Evolutionary conservation across 495 filamentous ascomycete genomes (phyloP).

Genomic region (Astrocystis sublimbata): DNA sequence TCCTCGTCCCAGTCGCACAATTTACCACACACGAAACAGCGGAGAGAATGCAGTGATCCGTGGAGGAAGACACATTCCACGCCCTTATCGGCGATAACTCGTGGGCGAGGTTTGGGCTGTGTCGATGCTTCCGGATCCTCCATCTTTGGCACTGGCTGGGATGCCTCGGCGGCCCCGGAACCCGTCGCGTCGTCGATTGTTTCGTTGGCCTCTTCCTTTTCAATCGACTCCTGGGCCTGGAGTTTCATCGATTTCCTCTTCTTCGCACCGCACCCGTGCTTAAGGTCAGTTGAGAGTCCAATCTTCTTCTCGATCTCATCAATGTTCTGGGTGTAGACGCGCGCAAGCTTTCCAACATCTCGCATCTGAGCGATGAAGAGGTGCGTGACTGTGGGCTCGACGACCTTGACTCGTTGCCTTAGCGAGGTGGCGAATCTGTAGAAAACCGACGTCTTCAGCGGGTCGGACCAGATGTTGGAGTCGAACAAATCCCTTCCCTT

Average conservation of each 20-base stretch:
- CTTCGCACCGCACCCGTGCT: slow-evolving; percentile 57
- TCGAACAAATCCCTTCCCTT: slow-evolving; percentile 70
- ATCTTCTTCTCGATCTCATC: slow-evolving; percentile 67
- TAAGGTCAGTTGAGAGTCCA: slow-evolving; percentile 56
- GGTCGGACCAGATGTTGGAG: slow-evolving; percentile 63
- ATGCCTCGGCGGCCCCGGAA: slow-evolving; percentile 5
- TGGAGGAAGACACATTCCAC: slow-evolving; percentile 68
- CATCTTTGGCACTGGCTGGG: slow-evolving; percentile 18
- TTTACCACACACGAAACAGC: slow-evolving; percentile 63
- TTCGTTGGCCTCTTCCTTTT: slow-evolving; percentile 25
- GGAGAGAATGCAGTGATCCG: slow-evolving; percentile 59
- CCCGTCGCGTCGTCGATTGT: slow-evolving; percentile 5
- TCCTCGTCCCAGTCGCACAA: slow-evolving; percentile 61
- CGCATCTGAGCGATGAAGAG: slow-evolving; percentile 63
- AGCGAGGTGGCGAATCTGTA: slow-evolving; percentile 67
- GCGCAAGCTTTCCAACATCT: slow-evolving; percentile 60
- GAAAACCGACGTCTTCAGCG: slow-evolving; percentile 62
- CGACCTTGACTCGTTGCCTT: slow-evolving; percentile 58
- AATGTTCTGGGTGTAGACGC: slow-evolving; percentile 74
- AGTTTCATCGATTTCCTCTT: slow-evolving; percentile 34
- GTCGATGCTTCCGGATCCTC: slow-evolving; percentile 13
- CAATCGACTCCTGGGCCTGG: slow-evolving; percentile 10
- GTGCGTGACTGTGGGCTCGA: slow-evolving; percentile 57
- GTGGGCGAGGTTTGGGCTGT: slow-evolving; percentile 41
- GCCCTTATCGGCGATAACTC: slow-evolving; percentile 30